phyloP scores from a whole-genome alignment of 2,329 filamentous ascomycete species.

The Neonectria faginata region DNA sequence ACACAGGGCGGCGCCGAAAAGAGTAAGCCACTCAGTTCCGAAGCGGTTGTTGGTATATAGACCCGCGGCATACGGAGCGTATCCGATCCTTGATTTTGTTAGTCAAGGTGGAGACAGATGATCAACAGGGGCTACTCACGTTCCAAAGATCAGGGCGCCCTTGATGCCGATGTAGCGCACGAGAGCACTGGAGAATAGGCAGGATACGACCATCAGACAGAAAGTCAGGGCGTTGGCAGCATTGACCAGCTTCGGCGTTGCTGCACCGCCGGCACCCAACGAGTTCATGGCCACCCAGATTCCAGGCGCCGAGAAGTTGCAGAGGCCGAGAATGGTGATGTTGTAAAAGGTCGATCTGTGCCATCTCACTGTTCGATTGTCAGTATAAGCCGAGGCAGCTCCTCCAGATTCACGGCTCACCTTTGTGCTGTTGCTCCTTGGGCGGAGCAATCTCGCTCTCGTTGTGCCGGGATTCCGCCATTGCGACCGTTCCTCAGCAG shows the following conservation, averaged over 20 bases:
- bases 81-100: constrained; percentile 63
- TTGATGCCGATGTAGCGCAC: constrained; percentile 78
- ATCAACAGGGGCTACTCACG: constrained; percentile 55
- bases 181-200: constrained; percentile 72
- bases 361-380: constrained; percentile 68
- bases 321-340: constrained; percentile 76
- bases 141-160: constrained; percentile 76
- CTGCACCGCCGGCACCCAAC: constrained; percentile 75
- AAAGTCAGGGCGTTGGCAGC: constrained; percentile 78
- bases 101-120: not conserved
- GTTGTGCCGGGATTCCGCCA: constrained; percentile 36
- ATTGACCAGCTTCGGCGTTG: constrained; percentile 75
- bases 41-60: constrained; percentile 79
- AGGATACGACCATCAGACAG: constrained; percentile 78
- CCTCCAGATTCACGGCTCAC: constrained; percentile 25
- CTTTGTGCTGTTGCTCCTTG: constrained; percentile 49
- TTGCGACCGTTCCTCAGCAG: constrained; percentile 17
- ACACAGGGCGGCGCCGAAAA: constrained; percentile 76
- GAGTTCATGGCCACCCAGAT: constrained; percentile 82
- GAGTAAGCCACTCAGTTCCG: constrained; percentile 74
- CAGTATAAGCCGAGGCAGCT: not conserved
- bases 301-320: constrained; percentile 76
- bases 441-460: constrained; percentile 42
- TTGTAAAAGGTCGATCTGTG: constrained; percentile 80
- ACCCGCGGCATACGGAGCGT: constrained; percentile 77